Base-by-base conservation (phyloP, 768 basidiomycete genomes). In the Pisolithus marmoratus region DNA sequence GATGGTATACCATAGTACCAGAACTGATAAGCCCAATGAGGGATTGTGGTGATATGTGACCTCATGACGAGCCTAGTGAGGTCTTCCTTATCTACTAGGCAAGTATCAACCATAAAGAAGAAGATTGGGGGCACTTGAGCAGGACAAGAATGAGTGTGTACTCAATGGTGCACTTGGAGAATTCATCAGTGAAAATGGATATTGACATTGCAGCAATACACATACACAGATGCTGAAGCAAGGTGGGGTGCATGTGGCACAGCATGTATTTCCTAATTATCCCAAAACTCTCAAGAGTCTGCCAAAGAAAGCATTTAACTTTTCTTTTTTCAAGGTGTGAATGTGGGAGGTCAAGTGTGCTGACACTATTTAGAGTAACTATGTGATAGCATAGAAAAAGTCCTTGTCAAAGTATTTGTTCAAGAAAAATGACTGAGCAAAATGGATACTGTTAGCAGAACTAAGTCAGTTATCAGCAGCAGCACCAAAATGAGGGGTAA, bases 51-150 rank as follows among this genome's bases (percentile, higher is more conserved):
- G 96, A 95, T 34, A 99, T 82, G 59, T 98, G 70, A 63, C 88
- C 70, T 97, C 94, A 38, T 91, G 83, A 38, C 98, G 79, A 8
- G 95, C 93, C 73, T 95, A n/a, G n/a, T 95, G 58, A 99, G 77
- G 68, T 98, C 96, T 27, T 96, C 93, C 54, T 91, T 88, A 60
- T 94, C 91, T 58, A 8, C 29, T 29, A 98, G 77, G 67, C 96
- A 99, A 23, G 94, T 97, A 68, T 98, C 95, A 45, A 99, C 85
- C 49, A 97, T 94, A 66, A 94, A 97, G 42, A n/a, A n/a, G n/a
- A 99, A 98, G 70, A 98, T 82, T 46, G 96, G 95, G 4, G 95
- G 94, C 43, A 95, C 86, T 62, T 87, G 91, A 12, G 85, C 91
- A 1, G 91, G 86, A 55, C 95, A 83, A 24, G 87, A 78, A 43